These are phyloP conservation scores for Myxozyma lipomycoides DNA, from an alignment of 805 yeast species.

Conservation along the genomic window DNA sequence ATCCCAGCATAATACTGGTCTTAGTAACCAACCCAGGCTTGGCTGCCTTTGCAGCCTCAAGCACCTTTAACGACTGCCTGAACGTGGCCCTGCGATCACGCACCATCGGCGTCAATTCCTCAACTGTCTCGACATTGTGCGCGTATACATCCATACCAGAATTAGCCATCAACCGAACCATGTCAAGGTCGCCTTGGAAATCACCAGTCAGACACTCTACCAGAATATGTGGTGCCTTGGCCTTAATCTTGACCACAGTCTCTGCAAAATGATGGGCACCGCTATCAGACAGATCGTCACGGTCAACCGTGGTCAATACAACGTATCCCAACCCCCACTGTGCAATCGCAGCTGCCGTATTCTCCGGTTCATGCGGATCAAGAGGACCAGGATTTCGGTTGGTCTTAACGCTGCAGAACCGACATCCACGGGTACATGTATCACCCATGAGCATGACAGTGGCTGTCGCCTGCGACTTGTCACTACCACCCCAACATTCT, in stretches of 20 bases:
- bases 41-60: conserved; percentile 73
- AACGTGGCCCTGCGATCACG: conserved; percentile 97
- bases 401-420: conserved; percentile 96
- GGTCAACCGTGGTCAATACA: conserved; percentile 93
- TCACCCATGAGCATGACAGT: conserved; percentile 98
- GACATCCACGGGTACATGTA: conserved; percentile 98
- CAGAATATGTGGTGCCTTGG: conserved; percentile 81
- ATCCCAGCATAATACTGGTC: conserved; percentile 92
- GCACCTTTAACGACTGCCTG: conserved; percentile 75
- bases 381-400: conserved; percentile 80
- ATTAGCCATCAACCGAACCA: conserved; percentile 72
- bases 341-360: conserved; percentile 94
- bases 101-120: conserved; percentile 86
- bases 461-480: conserved; percentile 86
- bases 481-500: conserved; percentile 98
- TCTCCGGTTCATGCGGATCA: conserved; percentile 95
- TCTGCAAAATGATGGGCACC: conserved; percentile 88
- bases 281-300: conserved; percentile 92
- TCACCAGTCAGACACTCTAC: conserved; percentile 96
- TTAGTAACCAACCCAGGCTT: conserved; percentile 78
- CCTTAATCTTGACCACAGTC: conserved; percentile 79
- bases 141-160: conserved; percentile 96
- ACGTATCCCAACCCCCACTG: conserved; percentile 99
- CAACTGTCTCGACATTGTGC: conserved; percentile 95
- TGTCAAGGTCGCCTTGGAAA: conserved; percentile 81